Conservation (phyloP, 169 alveolate genomes). For the Perkinsus olseni region DNA sequence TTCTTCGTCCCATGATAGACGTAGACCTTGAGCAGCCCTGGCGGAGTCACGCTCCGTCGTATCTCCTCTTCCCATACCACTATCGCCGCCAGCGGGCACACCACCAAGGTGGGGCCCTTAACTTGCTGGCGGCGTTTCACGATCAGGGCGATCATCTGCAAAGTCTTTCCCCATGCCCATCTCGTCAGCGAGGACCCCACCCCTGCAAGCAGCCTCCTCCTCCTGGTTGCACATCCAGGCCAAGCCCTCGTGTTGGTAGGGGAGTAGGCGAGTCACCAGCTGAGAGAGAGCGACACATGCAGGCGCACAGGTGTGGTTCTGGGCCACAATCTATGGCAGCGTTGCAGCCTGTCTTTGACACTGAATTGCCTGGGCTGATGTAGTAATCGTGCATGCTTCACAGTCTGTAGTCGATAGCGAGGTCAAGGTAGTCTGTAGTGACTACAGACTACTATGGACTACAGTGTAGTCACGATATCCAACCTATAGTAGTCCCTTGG, state of each 20-base stretch:
- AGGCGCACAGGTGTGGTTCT: too few relatives aligned
- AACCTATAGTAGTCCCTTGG: too few relatives aligned
- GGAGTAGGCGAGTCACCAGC: conserved; percentile 15
- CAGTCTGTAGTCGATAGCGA: too few relatives aligned
- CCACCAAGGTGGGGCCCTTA: conserved; percentile 53
- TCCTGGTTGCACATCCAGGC: conserved; percentile 55
- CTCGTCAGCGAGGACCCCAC: conserved; percentile 68
- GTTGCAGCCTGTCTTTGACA: too few relatives aligned
- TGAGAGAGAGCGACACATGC: not conserved
- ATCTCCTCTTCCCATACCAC: conserved; percentile 60
- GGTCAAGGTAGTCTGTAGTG: too few relatives aligned
- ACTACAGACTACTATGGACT: too few relatives aligned
- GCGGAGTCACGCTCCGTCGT: conserved; percentile 33
- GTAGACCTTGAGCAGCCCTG: conserved; percentile 38
- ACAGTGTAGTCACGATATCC: too few relatives aligned
- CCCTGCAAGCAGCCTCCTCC: conserved; percentile 39
- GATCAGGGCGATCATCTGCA: conserved; percentile 46
- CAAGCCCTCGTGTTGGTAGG: conserved; percentile 58
- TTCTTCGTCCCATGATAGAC: conserved; percentile 54
- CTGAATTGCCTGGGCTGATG: too few relatives aligned
- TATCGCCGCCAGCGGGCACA: conserved; percentile 61
- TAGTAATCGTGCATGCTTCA: too few relatives aligned
- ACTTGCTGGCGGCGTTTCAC: conserved; percentile 34
- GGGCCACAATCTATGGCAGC: too few relatives aligned
- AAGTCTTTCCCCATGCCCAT: conserved; percentile 72